A percentile compares a stretch with the other conserved stretches of the same genome.
These are phyloP conservation scores for Juglanconis juglandina DNA, from an alignment of 2,329 filamentous ascomycete species.

Conservation along the genomic window DNA sequence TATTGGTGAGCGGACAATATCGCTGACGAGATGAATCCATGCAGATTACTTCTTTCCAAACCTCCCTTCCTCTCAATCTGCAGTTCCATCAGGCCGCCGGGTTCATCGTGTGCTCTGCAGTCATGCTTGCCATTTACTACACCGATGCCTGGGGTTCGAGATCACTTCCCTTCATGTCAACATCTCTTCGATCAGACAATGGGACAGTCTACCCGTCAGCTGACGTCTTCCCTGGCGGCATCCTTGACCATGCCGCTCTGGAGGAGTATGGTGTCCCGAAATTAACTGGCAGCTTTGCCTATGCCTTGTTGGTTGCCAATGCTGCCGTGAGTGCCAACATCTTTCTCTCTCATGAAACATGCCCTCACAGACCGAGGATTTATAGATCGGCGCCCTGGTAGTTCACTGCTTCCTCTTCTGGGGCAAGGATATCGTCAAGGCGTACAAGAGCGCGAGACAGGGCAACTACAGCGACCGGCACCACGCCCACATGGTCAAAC, in stretches of 20 bases:
- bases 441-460: slow-evolving; percentile 44
- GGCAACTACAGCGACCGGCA: slow-evolving; percentile 48
- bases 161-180: slow-evolving; percentile 54
- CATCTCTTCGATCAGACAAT: slow-evolving; percentile 36
- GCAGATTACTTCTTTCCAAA: slow-evolving; percentile 52
- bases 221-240: slow-evolving; percentile 36
- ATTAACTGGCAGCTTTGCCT: slow-evolving; percentile 49
- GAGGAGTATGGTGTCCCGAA: slow-evolving; percentile 42
- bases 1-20: neutral
- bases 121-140: slow-evolving; percentile 52
- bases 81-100: slow-evolving; percentile 46
- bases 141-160: slow-evolving; percentile 43
- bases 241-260: slow-evolving; percentile 41
- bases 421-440: slow-evolving; percentile 46
- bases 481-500: slow-evolving; percentile 47
- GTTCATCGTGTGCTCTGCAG: slow-evolving; percentile 44
- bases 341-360: too few relatives aligned
- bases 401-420: slow-evolving; percentile 52
- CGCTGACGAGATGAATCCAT: neutral
- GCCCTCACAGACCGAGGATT: neutral
- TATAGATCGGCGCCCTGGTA: slow-evolving; percentile 53
- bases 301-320: slow-evolving; percentile 54
- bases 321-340: slow-evolving; percentile 41
- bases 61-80: slow-evolving; percentile 49
- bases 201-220: slow-evolving; percentile 39